Conservation (phyloP, 106 monocot species). For the Platanthera guangdongensis region DNA sequence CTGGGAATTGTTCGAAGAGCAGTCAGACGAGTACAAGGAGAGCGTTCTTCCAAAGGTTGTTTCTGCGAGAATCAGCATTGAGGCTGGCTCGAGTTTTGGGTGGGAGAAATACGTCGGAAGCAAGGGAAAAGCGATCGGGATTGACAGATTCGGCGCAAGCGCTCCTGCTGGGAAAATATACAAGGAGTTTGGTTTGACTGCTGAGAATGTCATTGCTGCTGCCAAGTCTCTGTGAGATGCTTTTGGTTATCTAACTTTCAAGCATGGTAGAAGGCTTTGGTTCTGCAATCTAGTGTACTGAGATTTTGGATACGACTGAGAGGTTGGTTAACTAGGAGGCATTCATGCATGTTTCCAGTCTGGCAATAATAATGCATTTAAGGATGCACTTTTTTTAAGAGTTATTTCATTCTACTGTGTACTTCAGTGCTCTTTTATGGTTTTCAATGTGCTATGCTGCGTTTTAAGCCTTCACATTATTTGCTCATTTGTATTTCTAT, state of each 20-base stretch:
- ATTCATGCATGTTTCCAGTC: not conserved
- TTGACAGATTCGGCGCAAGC: constrained; percentile 69
- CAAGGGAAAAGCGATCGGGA: constrained; percentile 68
- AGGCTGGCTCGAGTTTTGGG: constrained; percentile 59
- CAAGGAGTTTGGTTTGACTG: constrained; percentile 61
- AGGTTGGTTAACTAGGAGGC: not conserved
- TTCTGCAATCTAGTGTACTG: not conserved
- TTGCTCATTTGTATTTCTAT: no score
- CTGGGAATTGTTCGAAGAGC: constrained; percentile 78
- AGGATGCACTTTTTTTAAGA: no score
- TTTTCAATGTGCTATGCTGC: not conserved
- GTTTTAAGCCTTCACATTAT: not conserved
- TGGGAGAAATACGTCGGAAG: constrained; percentile 58
- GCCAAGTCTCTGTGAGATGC: constrained; percentile 38
- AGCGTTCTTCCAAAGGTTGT: constrained; percentile 50
- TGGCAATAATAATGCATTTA: constrained; percentile 3
- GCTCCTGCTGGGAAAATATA: constrained; percentile 72
- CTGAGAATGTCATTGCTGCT: constrained; percentile 43
- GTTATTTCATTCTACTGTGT: no score
- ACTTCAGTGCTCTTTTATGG: not conserved
- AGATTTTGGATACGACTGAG: not conserved
- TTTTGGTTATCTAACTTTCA: not conserved
- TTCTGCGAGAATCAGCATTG: constrained; percentile 56
- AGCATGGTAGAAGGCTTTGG: not conserved
- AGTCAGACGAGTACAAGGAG: constrained; percentile 62